Evolutionary conservation across 768 basidiomycete species (phyloP).

Genomic region (Kwoniella shandongensis): DNA sequence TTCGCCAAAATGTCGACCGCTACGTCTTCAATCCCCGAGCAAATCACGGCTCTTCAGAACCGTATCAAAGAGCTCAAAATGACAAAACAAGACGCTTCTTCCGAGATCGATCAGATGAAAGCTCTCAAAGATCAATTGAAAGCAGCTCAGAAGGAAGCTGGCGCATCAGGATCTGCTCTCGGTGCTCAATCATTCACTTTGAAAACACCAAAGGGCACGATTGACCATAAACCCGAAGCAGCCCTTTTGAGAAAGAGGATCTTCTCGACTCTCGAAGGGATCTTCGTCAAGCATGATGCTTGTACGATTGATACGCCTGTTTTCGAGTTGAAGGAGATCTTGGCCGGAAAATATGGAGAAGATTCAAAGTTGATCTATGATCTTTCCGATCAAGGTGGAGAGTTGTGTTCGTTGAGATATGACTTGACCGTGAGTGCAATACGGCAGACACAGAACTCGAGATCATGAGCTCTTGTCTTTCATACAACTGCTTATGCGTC

Average conservation of each 20-base stretch:
- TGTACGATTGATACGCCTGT: constrained; percentile 95
- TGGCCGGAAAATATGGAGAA: constrained; percentile 93
- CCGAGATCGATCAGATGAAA: constrained; percentile 49
- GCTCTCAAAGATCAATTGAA: constrained; percentile 53
- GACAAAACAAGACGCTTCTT: constrained; percentile 40
- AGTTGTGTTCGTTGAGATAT: constrained; percentile 88
- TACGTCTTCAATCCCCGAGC: constrained; percentile 24
- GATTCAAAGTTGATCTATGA: constrained; percentile 97
- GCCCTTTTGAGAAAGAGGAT: constrained; percentile 90
- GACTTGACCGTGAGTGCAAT: constrained; percentile 75
- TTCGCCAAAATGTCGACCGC: constrained; percentile 12
- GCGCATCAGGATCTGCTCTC: constrained; percentile 59
- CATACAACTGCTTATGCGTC: background rate
- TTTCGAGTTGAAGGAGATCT: constrained; percentile 93
- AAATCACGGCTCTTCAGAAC: constrained; percentile 40
- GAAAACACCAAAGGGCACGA: constrained; percentile 97
- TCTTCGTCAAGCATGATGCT: constrained; percentile 85
- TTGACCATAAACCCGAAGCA: constrained; percentile 88
- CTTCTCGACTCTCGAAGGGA: constrained; percentile 80
- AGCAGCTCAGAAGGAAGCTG: constrained; percentile 55
- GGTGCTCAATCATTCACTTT: constrained; percentile 61
- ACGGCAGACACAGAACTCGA: no score
- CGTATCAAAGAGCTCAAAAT: constrained; percentile 47
- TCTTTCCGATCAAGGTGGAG: constrained; percentile 94
- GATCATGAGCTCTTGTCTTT: no score